Percentiles rank a stretch among this genome's conserved stretches.
phyloP scores from a whole-genome alignment of 1,284 basidiomycete species.

The Meripilus lineatus region DNA sequence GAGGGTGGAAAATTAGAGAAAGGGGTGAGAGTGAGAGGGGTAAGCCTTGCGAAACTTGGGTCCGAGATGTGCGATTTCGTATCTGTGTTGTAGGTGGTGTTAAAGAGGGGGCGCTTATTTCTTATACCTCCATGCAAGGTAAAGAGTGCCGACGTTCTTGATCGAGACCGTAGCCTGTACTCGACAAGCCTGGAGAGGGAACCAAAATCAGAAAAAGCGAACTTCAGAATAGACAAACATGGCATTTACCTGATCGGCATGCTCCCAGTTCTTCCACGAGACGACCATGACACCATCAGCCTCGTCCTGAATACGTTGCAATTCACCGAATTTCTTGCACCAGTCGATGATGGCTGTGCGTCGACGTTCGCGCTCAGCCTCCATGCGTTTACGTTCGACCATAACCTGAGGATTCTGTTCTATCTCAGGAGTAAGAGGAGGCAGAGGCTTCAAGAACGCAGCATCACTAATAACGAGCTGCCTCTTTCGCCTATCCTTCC shows the following conservation, averaged over 20 bases:
- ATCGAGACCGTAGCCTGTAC: constrained; percentile 25
- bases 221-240: neutral
- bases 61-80: no score
- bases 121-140: constrained; percentile 26
- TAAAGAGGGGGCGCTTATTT: constrained; percentile 12
- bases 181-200: constrained; percentile 22
- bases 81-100: no score
- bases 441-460: constrained; percentile 9
- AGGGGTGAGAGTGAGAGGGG: no score
- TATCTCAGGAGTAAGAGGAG: neutral
- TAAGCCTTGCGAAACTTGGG: no score
- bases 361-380: constrained; percentile 8
- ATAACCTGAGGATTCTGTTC: constrained; percentile 8
- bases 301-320: constrained; percentile 23
- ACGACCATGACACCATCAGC: constrained; percentile 26
- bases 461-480: constrained; percentile 25
- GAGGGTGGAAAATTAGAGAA: no score
- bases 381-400: constrained; percentile 11
- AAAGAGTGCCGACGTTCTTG: constrained; percentile 26
- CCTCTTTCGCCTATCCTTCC: constrained; percentile 21
- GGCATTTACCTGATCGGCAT: constrained; percentile 26
- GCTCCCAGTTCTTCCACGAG: constrained; percentile 27
- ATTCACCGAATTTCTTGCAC: constrained; percentile 25
- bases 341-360: constrained; percentile 22
- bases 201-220: constrained; percentile 5